Conservation (phyloP, 2,329 filamentous ascomycete genomes). For the Xylariaceae sp. region DNA sequence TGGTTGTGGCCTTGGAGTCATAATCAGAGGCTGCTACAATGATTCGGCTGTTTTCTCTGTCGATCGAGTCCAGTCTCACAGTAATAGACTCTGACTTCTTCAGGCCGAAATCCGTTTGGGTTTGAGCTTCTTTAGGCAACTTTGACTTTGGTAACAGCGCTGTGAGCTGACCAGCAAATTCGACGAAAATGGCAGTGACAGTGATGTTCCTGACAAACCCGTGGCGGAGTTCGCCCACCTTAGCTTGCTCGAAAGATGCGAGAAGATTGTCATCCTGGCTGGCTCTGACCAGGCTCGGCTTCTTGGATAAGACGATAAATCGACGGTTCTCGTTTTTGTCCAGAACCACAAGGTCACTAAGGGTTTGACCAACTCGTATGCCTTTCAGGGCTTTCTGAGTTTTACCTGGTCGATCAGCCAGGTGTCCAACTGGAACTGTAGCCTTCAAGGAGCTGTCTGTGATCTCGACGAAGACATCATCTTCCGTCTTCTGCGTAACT, state of each 20-base stretch:
- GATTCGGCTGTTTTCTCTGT: constrained; percentile 63
- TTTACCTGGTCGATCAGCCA: constrained; percentile 74
- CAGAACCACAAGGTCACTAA: constrained; percentile 78
- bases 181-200: constrained; percentile 73
- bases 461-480: constrained; percentile 71
- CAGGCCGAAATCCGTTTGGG: constrained; percentile 69
- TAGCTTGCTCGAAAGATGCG: constrained; percentile 62
- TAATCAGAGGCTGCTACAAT: constrained; percentile 41
- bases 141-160: constrained; percentile 75
- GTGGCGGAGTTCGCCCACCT: constrained; percentile 58
- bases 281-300: constrained; percentile 72
- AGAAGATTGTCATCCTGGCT: constrained; percentile 65
- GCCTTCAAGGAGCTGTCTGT: constrained; percentile 68
- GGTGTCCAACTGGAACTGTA: constrained; percentile 65
- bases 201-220: constrained; percentile 86
- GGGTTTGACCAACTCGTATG: constrained; percentile 73
- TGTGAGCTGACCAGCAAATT: constrained; percentile 70
- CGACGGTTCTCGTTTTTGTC: constrained; percentile 74
- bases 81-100: constrained; percentile 67
- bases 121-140: constrained; percentile 61
- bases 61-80: constrained; percentile 64
- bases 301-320: constrained; percentile 70
- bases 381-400: constrained; percentile 69
- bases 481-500: constrained; percentile 72
- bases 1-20: constrained; percentile 32